These are phyloP conservation scores for Colletotrichum agaves DNA, from an alignment of 2,329 filamentous ascomycete species.

Conservation along the genomic window DNA sequence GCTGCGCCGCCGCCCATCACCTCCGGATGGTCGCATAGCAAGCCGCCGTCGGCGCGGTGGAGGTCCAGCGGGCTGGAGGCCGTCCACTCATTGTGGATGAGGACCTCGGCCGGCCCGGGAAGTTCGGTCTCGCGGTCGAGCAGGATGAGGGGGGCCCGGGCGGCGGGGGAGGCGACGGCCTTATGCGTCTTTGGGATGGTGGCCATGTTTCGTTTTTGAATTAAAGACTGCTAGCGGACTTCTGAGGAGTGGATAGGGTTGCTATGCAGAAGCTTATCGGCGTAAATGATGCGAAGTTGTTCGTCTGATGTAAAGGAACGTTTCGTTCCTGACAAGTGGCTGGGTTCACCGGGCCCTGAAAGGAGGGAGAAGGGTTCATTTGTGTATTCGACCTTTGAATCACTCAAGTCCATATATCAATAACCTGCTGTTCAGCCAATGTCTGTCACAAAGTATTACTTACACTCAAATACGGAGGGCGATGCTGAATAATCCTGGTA, in stretches of 20 bases:
- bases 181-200: conserved; percentile 42
- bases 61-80: conserved; percentile 70
- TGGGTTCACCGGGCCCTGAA: background rate
- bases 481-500: conserved; percentile 22
- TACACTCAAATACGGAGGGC: background rate
- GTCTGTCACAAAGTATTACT: background rate
- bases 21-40: conserved; percentile 62
- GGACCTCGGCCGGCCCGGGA: conserved; percentile 58
- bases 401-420: background rate
- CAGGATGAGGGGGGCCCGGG: conserved; percentile 41
- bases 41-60: conserved; percentile 69
- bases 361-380: background rate
- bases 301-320: background rate
- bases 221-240: background rate
- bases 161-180: conserved; percentile 41
- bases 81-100: conserved; percentile 68
- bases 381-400: background rate
- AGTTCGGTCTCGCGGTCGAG: conserved; percentile 41
- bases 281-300: background rate
- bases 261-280: background rate
- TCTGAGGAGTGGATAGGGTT: background rate
- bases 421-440: background rate
- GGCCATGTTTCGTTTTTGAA: conserved; percentile 14
- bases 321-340: background rate
- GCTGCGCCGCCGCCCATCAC: conserved; percentile 63